Percentiles rank a stretch among this genome's conserved stretches.
Conservation (phyloP, 768 basidiomycete genomes). For the Cyclocybe aegerita region DNA sequence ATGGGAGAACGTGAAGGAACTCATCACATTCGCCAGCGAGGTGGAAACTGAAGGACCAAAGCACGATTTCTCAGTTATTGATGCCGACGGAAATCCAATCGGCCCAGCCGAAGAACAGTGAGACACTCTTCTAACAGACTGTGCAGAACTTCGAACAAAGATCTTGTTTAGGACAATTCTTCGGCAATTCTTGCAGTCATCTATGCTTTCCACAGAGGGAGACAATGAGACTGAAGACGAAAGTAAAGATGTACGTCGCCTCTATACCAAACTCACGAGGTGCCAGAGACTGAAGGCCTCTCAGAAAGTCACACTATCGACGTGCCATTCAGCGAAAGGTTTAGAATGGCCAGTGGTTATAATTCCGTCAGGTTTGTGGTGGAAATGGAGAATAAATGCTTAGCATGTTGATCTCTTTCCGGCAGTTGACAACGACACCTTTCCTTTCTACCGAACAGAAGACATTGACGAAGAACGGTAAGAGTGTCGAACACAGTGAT, state of each 20-base stretch:
- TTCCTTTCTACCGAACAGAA: slow-evolving; percentile 72
- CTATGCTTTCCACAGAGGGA: slow-evolving; percentile 80
- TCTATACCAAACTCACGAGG: too few species aligned
- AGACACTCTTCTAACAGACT: neutral
- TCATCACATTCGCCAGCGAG: slow-evolving; percentile 76
- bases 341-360: slow-evolving; percentile 93
- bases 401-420: neutral
- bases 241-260: slow-evolving; percentile 37
- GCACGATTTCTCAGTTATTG: neutral
- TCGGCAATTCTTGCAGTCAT: slow-evolving; percentile 72
- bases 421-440: slow-evolving; percentile 69
- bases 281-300: too few species aligned
- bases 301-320: slow-evolving; percentile 81
- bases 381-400: neutral
- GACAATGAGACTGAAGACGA: slow-evolving; percentile 58
- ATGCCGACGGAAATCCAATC: neutral
- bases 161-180: slow-evolving; percentile 47
- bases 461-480: slow-evolving; percentile 84
- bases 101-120: slow-evolving; percentile 3
- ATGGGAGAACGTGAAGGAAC: slow-evolving; percentile 86
- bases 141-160: slow-evolving; percentile 21
- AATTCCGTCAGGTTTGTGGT: slow-evolving; percentile 58
- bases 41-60: slow-evolving; percentile 33
- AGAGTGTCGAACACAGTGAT: slow-evolving; percentile 9
- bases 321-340: slow-evolving; percentile 89